A percentile compares a stretch with the other conserved stretches of the same genome.
phyloP scores from a whole-genome alignment of 1,284 basidiomycete genomes.

The Mycena citricolor region DNA sequence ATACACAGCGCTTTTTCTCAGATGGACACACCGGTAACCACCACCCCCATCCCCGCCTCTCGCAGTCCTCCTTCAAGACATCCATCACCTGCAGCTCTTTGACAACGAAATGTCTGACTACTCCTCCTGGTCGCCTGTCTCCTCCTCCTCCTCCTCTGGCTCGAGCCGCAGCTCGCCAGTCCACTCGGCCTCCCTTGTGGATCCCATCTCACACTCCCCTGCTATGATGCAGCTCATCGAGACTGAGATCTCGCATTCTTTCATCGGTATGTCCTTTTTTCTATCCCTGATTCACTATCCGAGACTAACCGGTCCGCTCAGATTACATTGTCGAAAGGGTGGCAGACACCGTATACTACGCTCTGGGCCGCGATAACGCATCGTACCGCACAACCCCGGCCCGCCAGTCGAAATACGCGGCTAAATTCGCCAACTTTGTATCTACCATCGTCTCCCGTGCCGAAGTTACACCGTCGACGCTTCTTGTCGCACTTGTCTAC shows the following conservation, averaged over 20 bases:
- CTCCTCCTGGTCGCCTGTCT: too few relatives aligned
- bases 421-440: constrained; percentile 47
- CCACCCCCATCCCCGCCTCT: too few relatives aligned
- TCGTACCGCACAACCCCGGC: too few relatives aligned
- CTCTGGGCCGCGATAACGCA: constrained; percentile 42
- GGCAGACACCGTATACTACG: constrained; percentile 53
- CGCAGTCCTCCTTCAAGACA: too few relatives aligned
- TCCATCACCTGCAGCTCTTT: too few relatives aligned
- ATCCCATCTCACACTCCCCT: constrained; percentile 46
- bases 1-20: too few relatives aligned
- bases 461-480: background rate
- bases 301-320: constrained; percentile 23
- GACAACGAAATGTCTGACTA: too few relatives aligned
- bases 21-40: too few relatives aligned
- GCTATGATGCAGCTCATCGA: constrained; percentile 50
- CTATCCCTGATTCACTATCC: constrained; percentile 1
- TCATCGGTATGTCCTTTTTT: constrained; percentile 43
- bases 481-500: constrained; percentile 1
- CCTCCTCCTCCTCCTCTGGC: too few relatives aligned
- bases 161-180: constrained; percentile 27
- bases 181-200: constrained; percentile 52
- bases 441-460: constrained; percentile 28
- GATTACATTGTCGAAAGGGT: constrained; percentile 53
- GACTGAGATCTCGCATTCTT: constrained; percentile 41
- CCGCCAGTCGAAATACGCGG: constrained; percentile 34